Percentiles rank a stretch among this genome's conserved stretches.
phyloP scores from a whole-genome alignment of 2,329 filamentous ascomycete species.

The Alternaria gaisen region DNA sequence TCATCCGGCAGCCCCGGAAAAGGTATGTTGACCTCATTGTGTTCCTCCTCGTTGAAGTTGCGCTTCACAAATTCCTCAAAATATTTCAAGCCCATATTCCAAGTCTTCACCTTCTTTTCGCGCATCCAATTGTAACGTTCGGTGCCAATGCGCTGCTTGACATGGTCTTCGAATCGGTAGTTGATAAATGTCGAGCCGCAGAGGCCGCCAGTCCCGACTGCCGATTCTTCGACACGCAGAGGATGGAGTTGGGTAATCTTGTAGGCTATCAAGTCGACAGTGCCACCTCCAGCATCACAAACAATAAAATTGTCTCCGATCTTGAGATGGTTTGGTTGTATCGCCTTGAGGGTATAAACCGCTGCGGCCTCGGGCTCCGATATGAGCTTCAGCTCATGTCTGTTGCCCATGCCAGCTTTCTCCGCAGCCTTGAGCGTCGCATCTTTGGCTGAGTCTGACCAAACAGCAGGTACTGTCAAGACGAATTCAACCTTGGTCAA shows the following conservation, averaged over 20 bases:
- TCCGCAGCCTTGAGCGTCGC: conserved; percentile 81
- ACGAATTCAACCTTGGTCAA: conserved; percentile 80
- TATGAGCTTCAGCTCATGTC: conserved; percentile 77
- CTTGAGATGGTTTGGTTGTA: conserved; percentile 76
- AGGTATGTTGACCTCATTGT: conserved; percentile 79
- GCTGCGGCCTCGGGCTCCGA: conserved; percentile 81
- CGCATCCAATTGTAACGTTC: conserved; percentile 78
- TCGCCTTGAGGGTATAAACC: conserved; percentile 80
- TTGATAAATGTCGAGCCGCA: conserved; percentile 83
- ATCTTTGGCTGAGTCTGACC: conserved; percentile 87
- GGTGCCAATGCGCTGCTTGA: conserved; percentile 71
- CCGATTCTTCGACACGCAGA: conserved; percentile 78
- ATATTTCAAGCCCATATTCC: conserved; percentile 76
- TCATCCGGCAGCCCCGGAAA: conserved; percentile 81
- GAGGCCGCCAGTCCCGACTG: conserved; percentile 78
- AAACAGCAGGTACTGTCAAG: conserved; percentile 78
- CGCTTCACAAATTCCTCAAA: conserved; percentile 88
- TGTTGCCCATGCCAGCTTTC: conserved; percentile 77
- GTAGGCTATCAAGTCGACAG: conserved; percentile 69
- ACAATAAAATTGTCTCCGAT: conserved; percentile 70
- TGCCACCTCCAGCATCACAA: conserved; percentile 60
- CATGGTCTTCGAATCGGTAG: conserved; percentile 81
- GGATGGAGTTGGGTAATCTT: conserved; percentile 78
- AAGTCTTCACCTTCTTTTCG: conserved; percentile 78
- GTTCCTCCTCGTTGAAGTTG: conserved; percentile 82